Conservation (phyloP, 106 monocot species). For the Platanthera guangdongensis region DNA sequence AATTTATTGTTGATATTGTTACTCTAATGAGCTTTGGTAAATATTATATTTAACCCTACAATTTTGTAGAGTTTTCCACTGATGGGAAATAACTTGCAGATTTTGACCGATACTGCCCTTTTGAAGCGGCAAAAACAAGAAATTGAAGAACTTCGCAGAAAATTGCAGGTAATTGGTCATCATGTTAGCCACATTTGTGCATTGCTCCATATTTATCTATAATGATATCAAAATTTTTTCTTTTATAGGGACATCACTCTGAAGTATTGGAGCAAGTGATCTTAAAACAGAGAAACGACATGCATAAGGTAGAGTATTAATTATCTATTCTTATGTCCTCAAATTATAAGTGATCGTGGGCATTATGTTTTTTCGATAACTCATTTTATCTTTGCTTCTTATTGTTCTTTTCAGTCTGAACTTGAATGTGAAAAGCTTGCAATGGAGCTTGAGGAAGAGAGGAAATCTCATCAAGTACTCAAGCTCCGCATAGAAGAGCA, state of each 20-base stretch:
- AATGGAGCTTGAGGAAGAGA: conserved; percentile 69
- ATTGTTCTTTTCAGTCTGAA: conserved; percentile 40
- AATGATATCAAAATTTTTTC: background rate
- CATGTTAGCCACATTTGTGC: background rate
- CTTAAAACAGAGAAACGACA: conserved; percentile 87
- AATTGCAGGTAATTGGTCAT: conserved; percentile 50
- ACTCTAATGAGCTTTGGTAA: background rate
- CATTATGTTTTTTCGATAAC: background rate
- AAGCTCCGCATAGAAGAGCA: conserved; percentile 36
- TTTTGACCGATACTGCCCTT: conserved; percentile 93
- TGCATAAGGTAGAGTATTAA: conserved; percentile 63
- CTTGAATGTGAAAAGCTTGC: conserved; percentile 55
- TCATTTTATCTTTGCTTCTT: background rate
- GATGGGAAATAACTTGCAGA: conserved; percentile 19
- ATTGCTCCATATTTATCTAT: background rate
- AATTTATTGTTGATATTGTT: too few species aligned
- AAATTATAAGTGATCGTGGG: background rate
- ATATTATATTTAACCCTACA: background rate
- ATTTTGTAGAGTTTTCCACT: background rate
- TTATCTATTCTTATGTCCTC: background rate
- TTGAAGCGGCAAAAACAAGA: conserved; percentile 85
- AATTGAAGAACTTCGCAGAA: conserved; percentile 86
- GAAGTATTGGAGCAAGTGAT: conserved; percentile 91
- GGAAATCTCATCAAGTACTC: conserved; percentile 36
- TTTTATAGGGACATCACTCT: conserved; percentile 74